phyloP scores from a whole-genome alignment of 164 flowering plant genomes.

The Magnolia kwangsiensis region DNA sequence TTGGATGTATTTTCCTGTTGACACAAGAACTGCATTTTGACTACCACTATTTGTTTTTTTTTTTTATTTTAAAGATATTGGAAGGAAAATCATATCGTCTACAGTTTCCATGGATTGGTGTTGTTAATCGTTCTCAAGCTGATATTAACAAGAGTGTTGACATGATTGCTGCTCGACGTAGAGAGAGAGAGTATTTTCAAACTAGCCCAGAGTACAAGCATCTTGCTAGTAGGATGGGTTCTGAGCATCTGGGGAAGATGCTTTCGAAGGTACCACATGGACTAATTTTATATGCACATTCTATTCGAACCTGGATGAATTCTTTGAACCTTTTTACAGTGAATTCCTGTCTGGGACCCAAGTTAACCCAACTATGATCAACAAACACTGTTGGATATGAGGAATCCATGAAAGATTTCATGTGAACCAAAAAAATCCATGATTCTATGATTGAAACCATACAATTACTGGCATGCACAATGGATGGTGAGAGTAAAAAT shows the following conservation, averaged over 20 bases:
- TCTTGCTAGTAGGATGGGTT: slow-evolving; percentile 77
- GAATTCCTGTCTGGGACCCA: neutral
- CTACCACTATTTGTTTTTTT: slow-evolving; percentile 11
- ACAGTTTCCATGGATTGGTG: slow-evolving; percentile 84
- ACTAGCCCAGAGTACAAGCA: slow-evolving; percentile 74
- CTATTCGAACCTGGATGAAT: neutral
- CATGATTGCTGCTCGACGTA: slow-evolving; percentile 86
- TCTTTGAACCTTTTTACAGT: neutral
- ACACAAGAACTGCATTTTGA: slow-evolving; percentile 9
- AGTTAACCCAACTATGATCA: neutral
- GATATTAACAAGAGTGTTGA: slow-evolving; percentile 86
- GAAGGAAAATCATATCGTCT: slow-evolving; percentile 71
- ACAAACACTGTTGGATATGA: neutral
- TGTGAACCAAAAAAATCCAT: neutral
- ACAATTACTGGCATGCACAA: too few relatives aligned
- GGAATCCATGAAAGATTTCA: too few relatives aligned
- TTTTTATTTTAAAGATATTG: slow-evolving; percentile 36
- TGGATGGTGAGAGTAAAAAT: too few relatives aligned
- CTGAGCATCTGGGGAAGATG: slow-evolving; percentile 77
- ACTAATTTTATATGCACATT: slow-evolving; percentile 1
- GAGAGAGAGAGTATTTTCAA: slow-evolving; percentile 73
- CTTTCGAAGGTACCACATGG: slow-evolving; percentile 61
- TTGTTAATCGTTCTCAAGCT: slow-evolving; percentile 82
- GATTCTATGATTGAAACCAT: neutral
- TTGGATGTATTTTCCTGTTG: neutral